Conservation (phyloP, 768 basidiomycete species). For the Tubosaeta sp. region DNA sequence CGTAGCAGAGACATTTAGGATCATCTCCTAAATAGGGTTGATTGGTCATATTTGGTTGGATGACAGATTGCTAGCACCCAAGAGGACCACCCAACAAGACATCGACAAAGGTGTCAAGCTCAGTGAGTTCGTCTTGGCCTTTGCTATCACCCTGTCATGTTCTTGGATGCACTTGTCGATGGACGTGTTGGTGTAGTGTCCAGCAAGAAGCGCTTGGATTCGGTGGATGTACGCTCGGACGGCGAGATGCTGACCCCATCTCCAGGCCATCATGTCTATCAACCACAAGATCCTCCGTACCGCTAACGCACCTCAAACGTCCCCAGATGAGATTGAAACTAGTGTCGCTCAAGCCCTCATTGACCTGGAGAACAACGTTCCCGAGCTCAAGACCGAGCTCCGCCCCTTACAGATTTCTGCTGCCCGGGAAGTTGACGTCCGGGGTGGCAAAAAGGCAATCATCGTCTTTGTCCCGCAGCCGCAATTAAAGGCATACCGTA, state of each 20-base stretch:
- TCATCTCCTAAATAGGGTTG: conserved; percentile 10
- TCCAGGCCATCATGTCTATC: conserved; percentile 55
- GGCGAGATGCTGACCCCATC: conserved; percentile 42
- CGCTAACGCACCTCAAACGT: conserved; percentile 87
- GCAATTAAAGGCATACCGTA: conserved; percentile 97
- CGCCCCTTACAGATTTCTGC: conserved; percentile 95
- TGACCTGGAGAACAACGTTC: conserved; percentile 97
- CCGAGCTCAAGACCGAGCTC: conserved; percentile 96
- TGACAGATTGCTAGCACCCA: conserved; percentile 6
- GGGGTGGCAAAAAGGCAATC: conserved; percentile 99
- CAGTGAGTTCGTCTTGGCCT: conserved; percentile 54
- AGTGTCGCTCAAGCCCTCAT: conserved; percentile 92
- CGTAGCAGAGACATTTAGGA: conserved; percentile 34
- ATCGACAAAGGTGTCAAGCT: conserved; percentile 59
- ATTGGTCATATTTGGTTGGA: conserved; percentile 31
- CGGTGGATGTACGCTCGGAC: conserved; percentile 51
- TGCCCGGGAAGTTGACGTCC: conserved; percentile 97
- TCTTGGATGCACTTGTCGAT: conserved; percentile 21
- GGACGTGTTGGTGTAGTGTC: conserved; percentile 12
- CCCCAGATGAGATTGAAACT: conserved; percentile 90
- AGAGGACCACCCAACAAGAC: conserved; percentile 22
- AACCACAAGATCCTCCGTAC: conserved; percentile 90
- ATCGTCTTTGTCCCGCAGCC: conserved; percentile 98
- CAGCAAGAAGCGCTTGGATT: conserved; percentile 29
- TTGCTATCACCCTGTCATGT: conserved; percentile 11